Percentiles rank a stretch among this genome's conserved stretches.
These are phyloP conservation scores for Crithidia fasciculata DNA, from an alignment of 208 protist genomes.

Conservation along the genomic window DNA sequence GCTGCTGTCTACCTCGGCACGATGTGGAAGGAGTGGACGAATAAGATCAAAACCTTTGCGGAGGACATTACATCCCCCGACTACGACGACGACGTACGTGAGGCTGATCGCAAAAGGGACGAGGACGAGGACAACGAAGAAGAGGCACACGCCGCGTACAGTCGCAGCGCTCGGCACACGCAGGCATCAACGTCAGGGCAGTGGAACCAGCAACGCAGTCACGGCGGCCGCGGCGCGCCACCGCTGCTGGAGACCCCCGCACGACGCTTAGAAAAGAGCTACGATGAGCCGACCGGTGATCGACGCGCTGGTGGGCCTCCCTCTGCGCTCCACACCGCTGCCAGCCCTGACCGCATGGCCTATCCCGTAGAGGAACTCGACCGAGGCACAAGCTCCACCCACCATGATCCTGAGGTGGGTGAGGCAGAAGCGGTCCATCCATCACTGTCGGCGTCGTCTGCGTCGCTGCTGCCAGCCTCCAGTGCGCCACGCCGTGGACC, in stretches of 20 bases:
- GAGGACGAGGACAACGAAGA: not conserved
- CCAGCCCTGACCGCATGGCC: too few species aligned
- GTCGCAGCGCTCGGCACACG: not conserved
- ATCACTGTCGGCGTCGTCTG: not conserved
- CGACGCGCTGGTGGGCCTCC: not conserved
- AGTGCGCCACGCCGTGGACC: slow-evolving; percentile 14
- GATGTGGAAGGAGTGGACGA: slow-evolving; percentile 70
- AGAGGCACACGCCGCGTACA: not conserved
- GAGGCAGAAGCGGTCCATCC: not conserved
- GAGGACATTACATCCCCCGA: slow-evolving; percentile 73
- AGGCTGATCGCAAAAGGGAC: slow-evolving; percentile 5
- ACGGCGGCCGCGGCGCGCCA: not conserved
- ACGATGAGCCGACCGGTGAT: slow-evolving; percentile 10
- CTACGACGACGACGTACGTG: slow-evolving; percentile 49
- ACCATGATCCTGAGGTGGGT: too few species aligned
- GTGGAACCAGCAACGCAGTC: too few species aligned
- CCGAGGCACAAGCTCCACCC: too few species aligned
- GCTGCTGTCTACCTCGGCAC: not conserved
- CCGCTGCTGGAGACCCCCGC: slow-evolving; percentile 4
- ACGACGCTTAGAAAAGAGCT: slow-evolving; percentile 5
- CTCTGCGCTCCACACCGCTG: not conserved
- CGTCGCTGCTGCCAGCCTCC: not conserved
- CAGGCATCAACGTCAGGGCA: too few species aligned
- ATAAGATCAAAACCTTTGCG: slow-evolving; percentile 77
- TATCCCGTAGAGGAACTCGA: too few species aligned